Conservation (phyloP, 192 early-diverging fungal species). For the Piromyces finnis region DNA sequence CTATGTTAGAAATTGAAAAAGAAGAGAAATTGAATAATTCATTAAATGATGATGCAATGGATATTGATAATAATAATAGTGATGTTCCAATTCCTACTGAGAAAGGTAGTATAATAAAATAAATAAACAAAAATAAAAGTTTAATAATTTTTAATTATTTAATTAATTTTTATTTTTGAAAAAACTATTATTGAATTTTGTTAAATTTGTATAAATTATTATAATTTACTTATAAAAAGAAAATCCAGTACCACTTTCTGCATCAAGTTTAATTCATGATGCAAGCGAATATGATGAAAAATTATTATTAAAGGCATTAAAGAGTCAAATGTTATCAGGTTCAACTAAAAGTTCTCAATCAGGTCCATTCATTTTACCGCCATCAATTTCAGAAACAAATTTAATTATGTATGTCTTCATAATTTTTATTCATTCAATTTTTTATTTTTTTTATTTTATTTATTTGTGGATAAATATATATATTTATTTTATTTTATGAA, state of each 20-base stretch:
- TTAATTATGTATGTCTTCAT: background rate
- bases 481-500: background rate
- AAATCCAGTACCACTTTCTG: background rate
- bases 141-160: too few relatives aligned
- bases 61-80: background rate
- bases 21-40: background rate
- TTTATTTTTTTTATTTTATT: too few relatives aligned
- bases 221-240: too few relatives aligned
- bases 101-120: too few relatives aligned
- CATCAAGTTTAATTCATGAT: background rate
- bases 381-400: background rate
- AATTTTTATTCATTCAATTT: too few relatives aligned
- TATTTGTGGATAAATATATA: too few relatives aligned
- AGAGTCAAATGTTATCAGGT: background rate
- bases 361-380: background rate
- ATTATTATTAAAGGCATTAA: background rate
- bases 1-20: background rate
- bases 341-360: background rate
- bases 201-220: too few relatives aligned
- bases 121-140: too few relatives aligned
- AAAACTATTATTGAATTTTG: too few relatives aligned
- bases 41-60: background rate
- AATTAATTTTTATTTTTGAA: too few relatives aligned
- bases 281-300: background rate
- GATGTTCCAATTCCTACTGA: too few relatives aligned